Evolutionary conservation across 2,329 filamentous ascomycete species (phyloP).

Genomic region (Cladosporium sp.): DNA sequence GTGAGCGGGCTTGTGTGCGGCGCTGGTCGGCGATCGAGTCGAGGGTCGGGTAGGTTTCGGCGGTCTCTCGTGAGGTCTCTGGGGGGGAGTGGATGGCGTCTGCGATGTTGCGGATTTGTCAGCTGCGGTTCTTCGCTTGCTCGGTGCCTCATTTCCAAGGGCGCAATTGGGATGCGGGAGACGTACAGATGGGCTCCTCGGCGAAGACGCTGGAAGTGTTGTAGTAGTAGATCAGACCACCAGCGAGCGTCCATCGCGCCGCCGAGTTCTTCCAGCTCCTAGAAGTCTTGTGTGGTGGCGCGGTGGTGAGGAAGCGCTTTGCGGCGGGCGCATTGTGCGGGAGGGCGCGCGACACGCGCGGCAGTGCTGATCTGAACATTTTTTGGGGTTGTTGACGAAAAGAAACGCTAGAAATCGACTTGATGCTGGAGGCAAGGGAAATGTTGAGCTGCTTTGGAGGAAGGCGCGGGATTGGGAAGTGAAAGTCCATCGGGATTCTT

Average conservation of each 20-base stretch:
- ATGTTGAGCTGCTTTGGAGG: background rate
- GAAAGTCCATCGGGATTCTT: constrained; percentile 6
- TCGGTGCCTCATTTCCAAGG: too few species aligned
- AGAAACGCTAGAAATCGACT: constrained; percentile 14
- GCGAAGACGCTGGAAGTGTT: constrained; percentile 82
- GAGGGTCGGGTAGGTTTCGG: constrained; percentile 45
- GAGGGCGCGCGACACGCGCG: constrained; percentile 28
- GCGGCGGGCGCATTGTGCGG: constrained; percentile 38
- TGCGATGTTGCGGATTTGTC: constrained; percentile 22
- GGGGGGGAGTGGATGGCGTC: constrained; percentile 38
- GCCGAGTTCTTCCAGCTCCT: constrained; percentile 79
- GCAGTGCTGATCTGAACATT: constrained; percentile 56
- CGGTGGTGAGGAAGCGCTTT: constrained; percentile 58
- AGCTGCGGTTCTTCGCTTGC: constrained; percentile 15
- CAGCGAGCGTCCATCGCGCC: constrained; percentile 72
- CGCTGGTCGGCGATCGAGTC: constrained; percentile 47
- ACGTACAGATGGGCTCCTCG: constrained; percentile 74
- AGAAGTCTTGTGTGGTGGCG: constrained; percentile 63
- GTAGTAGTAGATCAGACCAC: constrained; percentile 84
- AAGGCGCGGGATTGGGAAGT: constrained; percentile 4
- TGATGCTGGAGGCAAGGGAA: background rate
- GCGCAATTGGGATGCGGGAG: background rate
- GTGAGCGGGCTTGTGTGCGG: constrained; percentile 37
- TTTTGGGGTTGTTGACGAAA: background rate
- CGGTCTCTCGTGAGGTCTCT: constrained; percentile 41